A percentile compares a stretch with the other conserved stretches of the same genome.
Conservation (phyloP, 2,329 filamentous ascomycete species). For the Clarireedia sp. region DNA sequence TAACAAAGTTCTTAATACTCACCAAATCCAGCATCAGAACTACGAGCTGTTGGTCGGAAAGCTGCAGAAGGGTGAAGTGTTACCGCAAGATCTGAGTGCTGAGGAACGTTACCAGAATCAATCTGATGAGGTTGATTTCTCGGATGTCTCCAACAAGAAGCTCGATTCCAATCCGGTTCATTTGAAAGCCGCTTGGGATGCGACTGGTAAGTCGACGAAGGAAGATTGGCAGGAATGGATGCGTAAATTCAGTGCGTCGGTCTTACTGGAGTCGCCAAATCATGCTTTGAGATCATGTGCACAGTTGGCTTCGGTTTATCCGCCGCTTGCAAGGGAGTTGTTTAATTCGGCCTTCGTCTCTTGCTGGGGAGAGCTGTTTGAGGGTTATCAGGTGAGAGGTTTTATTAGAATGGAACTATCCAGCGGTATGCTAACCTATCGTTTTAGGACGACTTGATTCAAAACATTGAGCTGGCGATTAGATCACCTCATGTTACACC, state of each 20-base stretch:
- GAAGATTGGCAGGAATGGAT: constrained; percentile 99
- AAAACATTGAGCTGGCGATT: constrained; percentile 90
- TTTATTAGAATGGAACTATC: not conserved
- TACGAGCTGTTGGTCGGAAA: constrained; percentile 91
- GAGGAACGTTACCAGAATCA: constrained; percentile 73
- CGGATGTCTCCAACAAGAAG: constrained; percentile 85
- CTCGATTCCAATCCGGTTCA: constrained; percentile 96
- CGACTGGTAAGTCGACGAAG: constrained; percentile 89
- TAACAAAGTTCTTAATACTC: constrained; percentile 72
- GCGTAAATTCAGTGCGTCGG: constrained; percentile 87
- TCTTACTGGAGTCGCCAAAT: constrained; percentile 91
- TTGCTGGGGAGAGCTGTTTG: constrained; percentile 96
- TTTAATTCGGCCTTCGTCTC: constrained; percentile 99
- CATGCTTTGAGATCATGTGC: constrained; percentile 91
- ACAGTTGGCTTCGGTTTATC: constrained; percentile 81
- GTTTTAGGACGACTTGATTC: constrained; percentile 71
- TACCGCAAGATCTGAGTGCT: constrained; percentile 91
- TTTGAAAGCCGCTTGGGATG: constrained; percentile 94
- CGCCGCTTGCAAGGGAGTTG: constrained; percentile 81
- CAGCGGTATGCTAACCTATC: not conserved
- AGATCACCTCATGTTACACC: constrained; percentile 93
- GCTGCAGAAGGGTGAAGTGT: constrained; percentile 83
- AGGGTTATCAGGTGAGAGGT: constrained; percentile 64
- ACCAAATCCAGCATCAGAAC: constrained; percentile 81
- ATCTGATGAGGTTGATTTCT: constrained; percentile 70